A percentile compares a stretch with the other conserved stretches of the same genome.
Conservation (phyloP, 768 basidiomycete species). For the Tylopilus sp. region DNA sequence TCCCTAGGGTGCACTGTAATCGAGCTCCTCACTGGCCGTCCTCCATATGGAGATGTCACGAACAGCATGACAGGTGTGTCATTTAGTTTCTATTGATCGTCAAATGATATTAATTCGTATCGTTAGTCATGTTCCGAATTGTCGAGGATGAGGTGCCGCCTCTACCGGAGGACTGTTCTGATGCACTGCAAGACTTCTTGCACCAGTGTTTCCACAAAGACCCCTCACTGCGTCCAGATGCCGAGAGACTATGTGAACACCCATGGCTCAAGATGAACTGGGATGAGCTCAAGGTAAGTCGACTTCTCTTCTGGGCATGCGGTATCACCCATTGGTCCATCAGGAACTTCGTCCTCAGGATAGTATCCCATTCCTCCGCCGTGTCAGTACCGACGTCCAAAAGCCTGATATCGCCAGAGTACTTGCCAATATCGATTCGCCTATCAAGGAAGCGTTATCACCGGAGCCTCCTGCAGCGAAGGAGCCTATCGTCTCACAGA, state of each 20-base stretch:
- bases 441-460: constrained; percentile 36
- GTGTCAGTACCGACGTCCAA: constrained; percentile 83
- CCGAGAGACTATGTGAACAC: constrained; percentile 84
- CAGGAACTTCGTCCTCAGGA: constrained; percentile 88
- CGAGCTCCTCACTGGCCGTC: constrained; percentile 88
- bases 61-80: constrained; percentile 83
- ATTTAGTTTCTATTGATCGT: constrained; percentile 1
- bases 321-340: neutral
- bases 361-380: constrained; percentile 91
- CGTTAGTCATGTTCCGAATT: constrained; percentile 91
- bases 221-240: constrained; percentile 76
- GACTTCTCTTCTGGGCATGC: neutral
- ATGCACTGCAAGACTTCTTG: constrained; percentile 76
- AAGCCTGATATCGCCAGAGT: constrained; percentile 64
- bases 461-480: constrained; percentile 44
- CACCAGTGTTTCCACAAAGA: constrained; percentile 89
- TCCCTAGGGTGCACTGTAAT: constrained; percentile 93
- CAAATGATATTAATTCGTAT: constrained; percentile 2
- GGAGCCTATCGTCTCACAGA: constrained; percentile 36
- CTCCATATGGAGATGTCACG: constrained; percentile 86
- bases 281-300: constrained; percentile 69
- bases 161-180: constrained; percentile 75
- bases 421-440: constrained; percentile 37
- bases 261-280: constrained; percentile 84
- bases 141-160: constrained; percentile 92